These are phyloP conservation scores for Xylaria sp. DNA, from an alignment of 2,329 filamentous ascomycete genomes.

Conservation along the genomic window DNA sequence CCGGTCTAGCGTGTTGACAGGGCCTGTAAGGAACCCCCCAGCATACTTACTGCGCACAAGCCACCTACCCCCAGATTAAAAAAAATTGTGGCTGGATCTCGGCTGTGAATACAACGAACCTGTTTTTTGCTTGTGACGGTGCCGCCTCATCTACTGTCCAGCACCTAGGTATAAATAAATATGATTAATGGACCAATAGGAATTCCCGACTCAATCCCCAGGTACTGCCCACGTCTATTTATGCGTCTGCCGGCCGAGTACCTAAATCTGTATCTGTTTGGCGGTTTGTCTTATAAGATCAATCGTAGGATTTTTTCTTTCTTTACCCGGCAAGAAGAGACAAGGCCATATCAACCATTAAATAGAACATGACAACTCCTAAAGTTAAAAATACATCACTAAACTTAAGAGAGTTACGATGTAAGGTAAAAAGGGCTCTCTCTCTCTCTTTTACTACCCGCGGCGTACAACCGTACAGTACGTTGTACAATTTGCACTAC, in stretches of 20 bases:
- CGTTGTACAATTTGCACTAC: neutral
- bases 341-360: neutral
- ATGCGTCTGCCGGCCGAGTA: neutral
- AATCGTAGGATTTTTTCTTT: neutral
- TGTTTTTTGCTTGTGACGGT: constrained; percentile 14
- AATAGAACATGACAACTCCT: too few species aligned
- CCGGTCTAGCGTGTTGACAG: neutral
- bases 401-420: too few species aligned
- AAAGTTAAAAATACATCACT: too few species aligned
- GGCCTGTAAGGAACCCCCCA: too few species aligned
- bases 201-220: neutral
- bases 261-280: neutral
- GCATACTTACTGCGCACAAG: too few species aligned
- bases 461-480: neutral
- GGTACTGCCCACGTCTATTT: neutral
- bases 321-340: neutral
- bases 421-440: too few species aligned
- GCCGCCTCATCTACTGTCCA: neutral
- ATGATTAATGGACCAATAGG: constrained; percentile 7
- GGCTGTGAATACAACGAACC: constrained; percentile 1
- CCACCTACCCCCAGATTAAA: constrained; percentile 19
- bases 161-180: neutral
- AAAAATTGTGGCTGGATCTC: constrained; percentile 28
- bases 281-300: neutral
- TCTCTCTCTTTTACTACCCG: too few species aligned